Evolutionary conservation across 306 rosid species (phyloP).

Genomic region (Canavalia ensiformis): DNA sequence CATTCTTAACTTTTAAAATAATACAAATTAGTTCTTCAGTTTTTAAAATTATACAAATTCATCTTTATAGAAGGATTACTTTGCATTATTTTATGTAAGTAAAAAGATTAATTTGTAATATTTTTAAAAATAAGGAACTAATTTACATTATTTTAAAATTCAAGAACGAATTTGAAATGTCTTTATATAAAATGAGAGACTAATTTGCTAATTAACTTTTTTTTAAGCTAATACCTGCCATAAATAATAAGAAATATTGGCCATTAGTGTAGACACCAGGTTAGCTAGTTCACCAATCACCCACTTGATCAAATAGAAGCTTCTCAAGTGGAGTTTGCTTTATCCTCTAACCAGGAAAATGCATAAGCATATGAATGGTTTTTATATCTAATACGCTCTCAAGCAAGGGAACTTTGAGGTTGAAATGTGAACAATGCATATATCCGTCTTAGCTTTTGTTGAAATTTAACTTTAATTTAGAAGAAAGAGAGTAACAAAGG

Average conservation of each 20-base stretch:
- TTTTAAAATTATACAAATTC: too few species aligned
- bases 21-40: too few species aligned
- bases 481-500: not conserved
- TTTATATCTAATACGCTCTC: not conserved
- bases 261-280: not conserved
- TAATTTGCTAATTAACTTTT: too few species aligned
- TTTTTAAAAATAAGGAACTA: too few species aligned
- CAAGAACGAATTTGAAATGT: too few species aligned
- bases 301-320: constrained; percentile 10
- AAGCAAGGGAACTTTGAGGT: not conserved
- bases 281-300: not conserved
- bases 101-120: too few species aligned
- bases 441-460: not conserved
- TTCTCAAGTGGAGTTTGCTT: not conserved
- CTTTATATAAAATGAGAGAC: too few species aligned
- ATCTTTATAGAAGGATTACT: too few species aligned
- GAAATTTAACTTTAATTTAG: not conserved
- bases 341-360: not conserved
- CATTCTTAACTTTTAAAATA: too few species aligned
- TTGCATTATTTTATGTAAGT: too few species aligned
- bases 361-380: not conserved
- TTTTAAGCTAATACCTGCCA: not conserved
- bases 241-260: not conserved
- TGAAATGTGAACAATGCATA: not conserved
- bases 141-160: too few species aligned